Evolutionary conservation across 345 rosid species (phyloP), one percentile per base, ranked within the genome.

Genomic region (Rubroshorea leprosula): DNA sequence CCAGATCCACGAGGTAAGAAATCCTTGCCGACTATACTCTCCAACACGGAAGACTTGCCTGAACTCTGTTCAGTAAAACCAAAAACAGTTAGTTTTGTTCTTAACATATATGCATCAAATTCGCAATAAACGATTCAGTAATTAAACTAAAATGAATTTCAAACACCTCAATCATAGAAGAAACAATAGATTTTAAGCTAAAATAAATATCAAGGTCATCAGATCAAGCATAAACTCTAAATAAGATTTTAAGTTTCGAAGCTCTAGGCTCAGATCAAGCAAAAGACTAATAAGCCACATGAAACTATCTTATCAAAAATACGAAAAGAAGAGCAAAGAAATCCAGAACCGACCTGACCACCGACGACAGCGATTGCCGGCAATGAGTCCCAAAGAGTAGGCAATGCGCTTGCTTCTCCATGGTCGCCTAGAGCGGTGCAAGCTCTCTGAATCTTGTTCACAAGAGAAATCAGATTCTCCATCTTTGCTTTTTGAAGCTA

Each of bases 1-100:
- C 99, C 99, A 21, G 99, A 90, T 83, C 99, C 99, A 79, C 99
- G 99, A n/a, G 99, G 99, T 55, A 93, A 76, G 66, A 93, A 93
- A 50, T 93, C 97, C 82, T 94, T 94, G 68, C 97, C 96, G 0
- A 94, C 99, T 17, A 94, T 76, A 65, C 99, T 94, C 70, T 94
- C 99, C 69, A 94, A 58, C 70, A 94, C 99, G 7, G 99, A 94
- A 45, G 99, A 94, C 86, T 94, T 94, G 17, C 99, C 97, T 0
- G 99, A 94, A 73, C 99, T 94, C 99, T 93, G 83, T 45, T 15
- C 13, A 22, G 65, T 0, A 29, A 47, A 11, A 21, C 22, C 29
- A 49, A 68, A 35, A 60, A 21, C 12, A 49, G 31, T 10, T 5
- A 14, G 38, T 1, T 13, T 19, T 23, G 15, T 31, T 39, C 44